phyloP scores from a whole-genome alignment of 2,329 filamentous ascomycete species.

The Furcasterigmium furcatum region DNA sequence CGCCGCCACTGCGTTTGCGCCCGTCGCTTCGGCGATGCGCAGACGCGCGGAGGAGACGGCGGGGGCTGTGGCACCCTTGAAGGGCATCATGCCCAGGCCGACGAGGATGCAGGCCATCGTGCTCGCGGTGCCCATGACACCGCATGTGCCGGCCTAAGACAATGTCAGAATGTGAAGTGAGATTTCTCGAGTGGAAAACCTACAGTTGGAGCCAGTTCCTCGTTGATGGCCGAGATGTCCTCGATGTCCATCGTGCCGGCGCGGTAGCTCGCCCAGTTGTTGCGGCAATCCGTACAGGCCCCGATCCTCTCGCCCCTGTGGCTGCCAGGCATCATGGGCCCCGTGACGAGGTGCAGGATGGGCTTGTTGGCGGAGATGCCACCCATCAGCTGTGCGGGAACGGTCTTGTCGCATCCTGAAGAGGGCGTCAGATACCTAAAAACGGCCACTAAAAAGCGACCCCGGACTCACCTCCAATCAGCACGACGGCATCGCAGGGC shows the following conservation, averaged over 20 bases:
- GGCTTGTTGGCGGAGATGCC: slow-evolving; percentile 73
- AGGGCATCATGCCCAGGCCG: slow-evolving; percentile 76
- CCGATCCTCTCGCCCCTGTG: slow-evolving; percentile 62
- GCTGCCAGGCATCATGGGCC: slow-evolving; percentile 73
- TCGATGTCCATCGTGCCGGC: slow-evolving; percentile 67
- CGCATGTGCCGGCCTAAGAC: slow-evolving; percentile 68
- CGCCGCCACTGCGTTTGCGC: slow-evolving; percentile 62
- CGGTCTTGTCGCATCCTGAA: slow-evolving; percentile 73
- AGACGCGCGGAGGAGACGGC: slow-evolving; percentile 76
- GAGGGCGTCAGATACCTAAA: background rate
- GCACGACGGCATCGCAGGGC: slow-evolving; percentile 64
- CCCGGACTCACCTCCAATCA: slow-evolving; percentile 56
- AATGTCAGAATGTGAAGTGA: too few species aligned
- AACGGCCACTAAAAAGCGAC: background rate
- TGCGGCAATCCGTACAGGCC: slow-evolving; percentile 72
- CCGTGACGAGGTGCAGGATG: slow-evolving; percentile 64
- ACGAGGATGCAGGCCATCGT: slow-evolving; percentile 86
- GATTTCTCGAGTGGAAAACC: slow-evolving; percentile 13
- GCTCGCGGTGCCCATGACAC: slow-evolving; percentile 89
- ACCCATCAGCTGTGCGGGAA: slow-evolving; percentile 72
- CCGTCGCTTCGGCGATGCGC: slow-evolving; percentile 74
- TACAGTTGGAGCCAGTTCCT: slow-evolving; percentile 69
- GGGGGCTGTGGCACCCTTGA: slow-evolving; percentile 74
- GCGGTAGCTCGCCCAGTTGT: slow-evolving; percentile 68
- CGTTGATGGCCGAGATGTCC: slow-evolving; percentile 67